Percentiles rank a stretch among this genome's conserved stretches.
Evolutionary conservation across 805 yeast species (phyloP).

Genomic region (Grigorovia yakushimaensis): DNA sequence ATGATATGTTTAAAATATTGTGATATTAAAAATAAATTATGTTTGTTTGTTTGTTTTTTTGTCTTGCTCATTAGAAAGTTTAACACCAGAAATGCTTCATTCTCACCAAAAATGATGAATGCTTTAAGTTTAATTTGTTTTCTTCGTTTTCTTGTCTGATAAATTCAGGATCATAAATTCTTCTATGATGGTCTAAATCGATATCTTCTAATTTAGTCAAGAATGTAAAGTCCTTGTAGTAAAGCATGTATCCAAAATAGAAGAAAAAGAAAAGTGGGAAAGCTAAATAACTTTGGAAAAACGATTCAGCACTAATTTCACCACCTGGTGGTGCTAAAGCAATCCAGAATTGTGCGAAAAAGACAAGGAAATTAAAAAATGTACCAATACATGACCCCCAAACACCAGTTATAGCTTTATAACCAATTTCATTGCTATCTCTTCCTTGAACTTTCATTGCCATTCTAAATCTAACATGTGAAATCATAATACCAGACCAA

Average conservation of each 20-base stretch:
- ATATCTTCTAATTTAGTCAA: slow-evolving; percentile 31
- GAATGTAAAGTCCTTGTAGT: slow-evolving; percentile 29
- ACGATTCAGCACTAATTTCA: slow-evolving; percentile 29
- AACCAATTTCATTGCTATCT: slow-evolving; percentile 39
- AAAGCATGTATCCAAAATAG: slow-evolving; percentile 43
- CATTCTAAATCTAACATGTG: slow-evolving; percentile 45
- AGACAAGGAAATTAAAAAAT: slow-evolving; percentile 38
- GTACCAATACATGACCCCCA: slow-evolving; percentile 43
- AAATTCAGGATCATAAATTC: slow-evolving; percentile 31
- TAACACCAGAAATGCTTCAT: slow-evolving; percentile 34
- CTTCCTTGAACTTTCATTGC: slow-evolving; percentile 46
- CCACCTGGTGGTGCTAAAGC: slow-evolving; percentile 48
- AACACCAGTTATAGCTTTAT: slow-evolving; percentile 38
- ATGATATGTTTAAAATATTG: neutral
- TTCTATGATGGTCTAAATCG: slow-evolving; percentile 38
- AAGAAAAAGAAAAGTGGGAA: slow-evolving; percentile 34
- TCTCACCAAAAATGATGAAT: slow-evolving; percentile 26
- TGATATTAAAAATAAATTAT: neutral
- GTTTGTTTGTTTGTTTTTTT: too few relatives aligned
- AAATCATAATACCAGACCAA: slow-evolving; percentile 46
- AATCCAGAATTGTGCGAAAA: slow-evolving; percentile 55
- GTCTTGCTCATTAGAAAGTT: too few relatives aligned
- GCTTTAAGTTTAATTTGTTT: slow-evolving; percentile 21
- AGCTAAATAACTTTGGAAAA: slow-evolving; percentile 50
- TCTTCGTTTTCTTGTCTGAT: slow-evolving; percentile 34